These are phyloP conservation scores for Psilocybe azurescens DNA, from an alignment of 768 basidiomycete genomes.

Conservation along the genomic window DNA sequence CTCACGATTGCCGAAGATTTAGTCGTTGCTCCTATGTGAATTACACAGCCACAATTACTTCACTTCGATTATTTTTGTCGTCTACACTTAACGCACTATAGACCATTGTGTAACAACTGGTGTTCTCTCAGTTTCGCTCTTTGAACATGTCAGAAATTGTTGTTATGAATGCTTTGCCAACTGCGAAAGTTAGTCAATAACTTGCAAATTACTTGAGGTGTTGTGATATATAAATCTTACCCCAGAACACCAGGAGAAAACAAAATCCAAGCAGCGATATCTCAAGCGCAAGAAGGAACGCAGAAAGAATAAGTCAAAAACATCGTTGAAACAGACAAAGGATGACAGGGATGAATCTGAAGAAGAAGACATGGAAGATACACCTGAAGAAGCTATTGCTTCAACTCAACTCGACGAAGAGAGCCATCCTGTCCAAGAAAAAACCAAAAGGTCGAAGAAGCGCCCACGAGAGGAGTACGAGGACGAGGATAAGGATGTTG, in stretches of 20 bases:
- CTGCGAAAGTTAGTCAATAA: conserved; percentile 15
- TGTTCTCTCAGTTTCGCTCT: neutral
- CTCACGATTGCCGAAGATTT: too few relatives aligned
- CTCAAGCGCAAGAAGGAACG: conserved; percentile 36
- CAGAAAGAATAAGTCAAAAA: conserved; percentile 28
- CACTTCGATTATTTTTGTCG: neutral
- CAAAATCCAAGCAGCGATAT: conserved; percentile 36
- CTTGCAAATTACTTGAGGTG: neutral
- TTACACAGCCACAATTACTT: neutral
- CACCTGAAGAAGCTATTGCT: neutral
- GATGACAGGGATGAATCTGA: conserved; percentile 8
- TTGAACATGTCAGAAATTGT: neutral
- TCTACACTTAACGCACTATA: neutral
- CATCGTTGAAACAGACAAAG: conserved; percentile 6
- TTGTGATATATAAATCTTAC: conserved; percentile 19
- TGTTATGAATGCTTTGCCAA: neutral
- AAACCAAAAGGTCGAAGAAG: conserved; percentile 15
- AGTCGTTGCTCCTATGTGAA: too few relatives aligned
- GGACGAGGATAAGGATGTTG: conserved; percentile 11
- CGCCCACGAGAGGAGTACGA: neutral
- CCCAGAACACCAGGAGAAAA: conserved; percentile 29
- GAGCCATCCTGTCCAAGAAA: neutral
- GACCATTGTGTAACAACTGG: neutral
- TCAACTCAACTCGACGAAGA: neutral
- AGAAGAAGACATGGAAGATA: conserved; percentile 9